These are phyloP conservation scores for Botryotinia convoluta DNA, from an alignment of 2,329 filamentous ascomycete genomes.

Conservation along the genomic window DNA sequence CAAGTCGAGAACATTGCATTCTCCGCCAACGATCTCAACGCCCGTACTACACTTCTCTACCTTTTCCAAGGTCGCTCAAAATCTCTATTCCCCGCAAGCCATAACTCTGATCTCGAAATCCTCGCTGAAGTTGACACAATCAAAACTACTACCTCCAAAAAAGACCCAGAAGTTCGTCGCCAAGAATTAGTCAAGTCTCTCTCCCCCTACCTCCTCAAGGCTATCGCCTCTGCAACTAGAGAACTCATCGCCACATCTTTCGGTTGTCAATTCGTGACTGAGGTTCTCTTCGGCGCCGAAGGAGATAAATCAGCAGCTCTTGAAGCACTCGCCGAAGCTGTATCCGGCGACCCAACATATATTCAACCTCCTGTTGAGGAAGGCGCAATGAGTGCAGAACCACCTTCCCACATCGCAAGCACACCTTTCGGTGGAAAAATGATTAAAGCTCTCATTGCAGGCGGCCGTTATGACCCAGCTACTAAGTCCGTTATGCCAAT, in stretches of 20 bases:
- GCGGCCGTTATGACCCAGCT: constrained; percentile 78
- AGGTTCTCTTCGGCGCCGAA: constrained; percentile 72
- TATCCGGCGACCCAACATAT: constrained; percentile 52
- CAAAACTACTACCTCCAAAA: constrained; percentile 84
- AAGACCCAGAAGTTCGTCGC: constrained; percentile 73
- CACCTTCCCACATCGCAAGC: constrained; percentile 54
- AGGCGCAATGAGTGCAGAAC: constrained; percentile 34
- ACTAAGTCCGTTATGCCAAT: constrained; percentile 68
- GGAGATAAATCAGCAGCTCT: constrained; percentile 77
- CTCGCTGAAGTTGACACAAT: constrained; percentile 76
- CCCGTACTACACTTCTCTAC: constrained; percentile 70
- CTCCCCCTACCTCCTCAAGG: constrained; percentile 71
- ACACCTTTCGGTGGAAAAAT: constrained; percentile 70
- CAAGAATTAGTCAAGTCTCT: constrained; percentile 73
- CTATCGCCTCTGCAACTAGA: constrained; percentile 65
- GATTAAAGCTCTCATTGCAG: constrained; percentile 87
- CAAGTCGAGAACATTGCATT: constrained; percentile 63
- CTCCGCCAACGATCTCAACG: constrained; percentile 63
- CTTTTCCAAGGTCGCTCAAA: constrained; percentile 69
- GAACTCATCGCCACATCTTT: constrained; percentile 73
- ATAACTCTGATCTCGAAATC: constrained; percentile 65
- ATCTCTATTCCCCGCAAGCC: constrained; percentile 58
- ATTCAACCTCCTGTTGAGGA: constrained; percentile 39
- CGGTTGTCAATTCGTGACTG: constrained; percentile 81
- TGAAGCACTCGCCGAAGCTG: constrained; percentile 63